These are phyloP conservation scores for Leucogyrophana mollusca DNA, from an alignment of 768 basidiomycete species.

Conservation along the genomic window DNA sequence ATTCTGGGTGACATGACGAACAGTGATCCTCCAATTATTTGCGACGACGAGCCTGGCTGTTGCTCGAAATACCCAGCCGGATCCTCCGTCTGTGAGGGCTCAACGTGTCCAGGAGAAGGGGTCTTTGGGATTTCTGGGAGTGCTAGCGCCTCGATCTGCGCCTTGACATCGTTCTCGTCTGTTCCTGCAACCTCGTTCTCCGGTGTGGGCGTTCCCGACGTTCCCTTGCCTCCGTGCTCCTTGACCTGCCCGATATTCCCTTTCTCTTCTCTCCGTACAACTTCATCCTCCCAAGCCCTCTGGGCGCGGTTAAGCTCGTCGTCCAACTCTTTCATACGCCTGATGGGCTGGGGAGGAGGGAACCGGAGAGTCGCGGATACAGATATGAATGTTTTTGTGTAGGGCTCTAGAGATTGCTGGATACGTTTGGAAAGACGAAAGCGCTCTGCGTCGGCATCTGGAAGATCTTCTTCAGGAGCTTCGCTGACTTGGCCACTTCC, in stretches of 20 bases:
- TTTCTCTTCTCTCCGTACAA: constrained; percentile 73
- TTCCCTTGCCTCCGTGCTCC: constrained; percentile 6
- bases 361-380: constrained; percentile 92
- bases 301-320: constrained; percentile 68
- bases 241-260: constrained; percentile 21
- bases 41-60: constrained; percentile 26
- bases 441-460: constrained; percentile 72
- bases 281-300: constrained; percentile 84
- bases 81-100: constrained; percentile 27
- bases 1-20: constrained; percentile 32
- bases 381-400: constrained; percentile 84
- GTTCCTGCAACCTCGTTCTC: constrained; percentile 18
- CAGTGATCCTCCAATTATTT: constrained; percentile 26
- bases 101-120: constrained; percentile 33
- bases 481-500: constrained; percentile 22
- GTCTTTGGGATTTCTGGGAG: constrained; percentile 36
- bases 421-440: constrained; percentile 73
- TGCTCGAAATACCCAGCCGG: constrained; percentile 44
- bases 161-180: constrained; percentile 53
- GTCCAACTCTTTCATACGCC: constrained; percentile 87
- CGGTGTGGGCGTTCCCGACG: constrained; percentile 28
- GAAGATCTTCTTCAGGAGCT: constrained; percentile 45
- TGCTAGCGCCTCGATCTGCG: constrained; percentile 60
- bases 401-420: constrained; percentile 79
- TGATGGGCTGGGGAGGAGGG: constrained; percentile 86